A percentile compares a stretch with the other conserved stretches of the same genome.
phyloP scores from a whole-genome alignment of 371 early-diverging fungal genomes.

The Apophysomyces elegans region DNA sequence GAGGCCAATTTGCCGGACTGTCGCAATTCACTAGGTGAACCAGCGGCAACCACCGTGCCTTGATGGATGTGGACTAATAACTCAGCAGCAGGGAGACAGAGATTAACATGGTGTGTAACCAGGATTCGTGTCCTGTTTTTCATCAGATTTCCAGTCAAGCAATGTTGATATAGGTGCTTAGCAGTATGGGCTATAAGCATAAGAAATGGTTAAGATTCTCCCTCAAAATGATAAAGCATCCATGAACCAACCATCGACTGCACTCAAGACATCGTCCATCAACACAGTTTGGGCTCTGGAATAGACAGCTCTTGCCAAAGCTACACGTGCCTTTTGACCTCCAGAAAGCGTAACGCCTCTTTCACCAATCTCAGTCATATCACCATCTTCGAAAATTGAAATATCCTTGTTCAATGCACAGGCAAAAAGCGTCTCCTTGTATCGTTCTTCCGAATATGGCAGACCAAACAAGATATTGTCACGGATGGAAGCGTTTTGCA shows the following conservation, averaged over 20 bases:
- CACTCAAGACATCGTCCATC: constrained; percentile 73
- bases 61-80: background rate
- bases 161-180: background rate
- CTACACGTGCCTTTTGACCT: constrained; percentile 57
- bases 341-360: constrained; percentile 70
- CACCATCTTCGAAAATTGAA: constrained; percentile 68
- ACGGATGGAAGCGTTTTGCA: constrained; percentile 73
- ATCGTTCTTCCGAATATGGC: constrained; percentile 32
- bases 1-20: constrained; percentile 34
- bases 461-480: constrained; percentile 46
- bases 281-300: constrained; percentile 61
- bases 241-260: constrained; percentile 62
- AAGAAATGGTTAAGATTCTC: background rate
- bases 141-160: background rate
- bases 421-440: constrained; percentile 58
- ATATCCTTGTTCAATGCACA: constrained; percentile 42
- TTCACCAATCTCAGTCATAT: constrained; percentile 88
- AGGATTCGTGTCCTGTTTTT: background rate
- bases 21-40: constrained; percentile 21
- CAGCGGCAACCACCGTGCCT: background rate
- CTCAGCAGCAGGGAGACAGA: background rate
- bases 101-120: background rate
- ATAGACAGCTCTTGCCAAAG: constrained; percentile 76
- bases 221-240: constrained; percentile 16
- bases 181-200: constrained; percentile 54